Base-by-base conservation (phyloP, 2,329 filamentous ascomycete genomes). In the Chaetomium sp. region DNA sequence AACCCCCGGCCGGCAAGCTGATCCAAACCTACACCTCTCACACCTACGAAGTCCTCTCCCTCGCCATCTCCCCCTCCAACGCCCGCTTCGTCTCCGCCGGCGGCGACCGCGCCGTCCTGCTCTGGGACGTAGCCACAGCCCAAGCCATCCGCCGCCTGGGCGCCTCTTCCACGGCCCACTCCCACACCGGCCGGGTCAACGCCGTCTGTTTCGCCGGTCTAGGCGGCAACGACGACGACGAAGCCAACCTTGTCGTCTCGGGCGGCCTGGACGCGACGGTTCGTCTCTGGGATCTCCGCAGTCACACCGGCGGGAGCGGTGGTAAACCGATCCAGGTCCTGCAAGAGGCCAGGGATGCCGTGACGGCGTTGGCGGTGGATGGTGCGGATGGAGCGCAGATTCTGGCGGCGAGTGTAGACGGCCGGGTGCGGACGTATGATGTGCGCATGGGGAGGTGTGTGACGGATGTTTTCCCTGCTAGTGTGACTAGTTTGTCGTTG, bases 11-110 rank as follows among this genome's bases (percentile, higher is more conserved):
- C 57, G 80, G 79, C 62, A 75, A 77, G 1, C 84, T 94, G 3
- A 89, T 99, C 67, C 91, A 96, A 72, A 88, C 84, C 38, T 99
- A 96, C 74, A 76, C 85, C 38, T 89, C 88, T 2, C 94, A 99
- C 72, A 91, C 90, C 62, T 96, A 99, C 75, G 88, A 91, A 64
- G 87, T 99, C 6, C 85, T 96, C 58, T 88, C 89, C 62, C 78
- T 99, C 41, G 78, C 81, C 52, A 87, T 96, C 49, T 75, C 82
- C 6, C 67, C 75, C 32, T 86, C 90, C 73, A 99, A 99, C 71
- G 81, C 89, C 62, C 84, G 84, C 44, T 96, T 99, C 70, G 86
- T 85, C 8, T 91, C 86, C n/a, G 82, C 84, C 1, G 94, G 94
- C 62, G 94, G 94, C 57, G 94, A 99, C 74, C 88, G 92, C 64